Evolutionary conservation across 1,139 yeast genomes (phyloP), one percentile per base, ranked within the genome.

Genomic region (Yamadazyma jaroonii): DNA sequence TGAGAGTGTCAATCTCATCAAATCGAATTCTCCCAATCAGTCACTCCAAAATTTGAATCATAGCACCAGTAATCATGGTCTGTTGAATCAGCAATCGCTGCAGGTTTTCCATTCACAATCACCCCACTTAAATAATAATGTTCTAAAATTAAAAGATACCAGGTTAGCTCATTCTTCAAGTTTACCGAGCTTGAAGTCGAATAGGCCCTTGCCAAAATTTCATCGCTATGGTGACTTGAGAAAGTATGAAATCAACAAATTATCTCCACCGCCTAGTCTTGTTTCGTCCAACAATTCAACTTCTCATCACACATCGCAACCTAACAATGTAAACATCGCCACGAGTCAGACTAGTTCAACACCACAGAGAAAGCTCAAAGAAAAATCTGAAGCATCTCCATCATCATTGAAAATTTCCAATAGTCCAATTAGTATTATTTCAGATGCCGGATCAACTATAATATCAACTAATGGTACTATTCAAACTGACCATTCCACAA

Each of bases 91-190:
- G 10, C 40, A 26, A 26, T 13, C 13, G 5, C 29, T 25, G 28
- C 29, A 13, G 9, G 10, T 5, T 9, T 27, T 27, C 2, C 35
- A 25, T 9, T 17, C 23, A 6, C 24, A 4, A 25, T 10, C 28
- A 3, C 14, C 15, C 3, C 34, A 31, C 9, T 11, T 9, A 8
- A 7, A 10, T 28, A 12, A 28, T 12, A 9, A 20, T 9, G 15
- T 25, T 5, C 11, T n/a, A 26, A 25, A 33, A 11, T 20, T 33
- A 6, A 35, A 38, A 25, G 46, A 42, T 11, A 25, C 14, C 22
- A 49, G 56, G 32, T 53, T 68, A 35, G 72, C 71, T 3, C 74
- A 68, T 52, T 67, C 72, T 5, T 59, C 69, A 9, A 65, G 72
- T 42, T 55, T 67, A 35, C 73, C 74, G 5, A 46, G 43, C 32